Percentiles rank a stretch among this genome's conserved stretches.
phyloP scores from a whole-genome alignment of 2,329 filamentous ascomycete species.

The Alternaria metachromatica region DNA sequence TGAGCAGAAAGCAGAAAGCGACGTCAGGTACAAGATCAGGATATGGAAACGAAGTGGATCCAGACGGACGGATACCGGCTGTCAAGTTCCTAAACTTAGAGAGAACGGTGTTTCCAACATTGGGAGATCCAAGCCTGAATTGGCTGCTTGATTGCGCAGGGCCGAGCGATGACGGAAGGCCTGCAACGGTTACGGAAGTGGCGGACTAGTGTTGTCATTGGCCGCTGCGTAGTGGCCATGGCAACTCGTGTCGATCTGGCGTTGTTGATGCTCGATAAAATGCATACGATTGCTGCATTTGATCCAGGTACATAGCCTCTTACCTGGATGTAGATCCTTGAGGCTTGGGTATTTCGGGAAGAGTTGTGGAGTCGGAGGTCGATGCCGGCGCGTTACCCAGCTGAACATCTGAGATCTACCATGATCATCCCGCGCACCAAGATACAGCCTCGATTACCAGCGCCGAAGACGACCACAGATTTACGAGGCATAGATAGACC shows the following conservation, averaged over 20 bases:
- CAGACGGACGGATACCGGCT: conserved; percentile 7
- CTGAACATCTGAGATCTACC: background rate
- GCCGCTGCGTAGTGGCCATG: background rate
- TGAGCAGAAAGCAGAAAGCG: background rate
- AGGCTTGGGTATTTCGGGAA: background rate
- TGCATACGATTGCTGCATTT: background rate
- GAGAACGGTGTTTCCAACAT: conserved; percentile 1
- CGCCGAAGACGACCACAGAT: background rate
- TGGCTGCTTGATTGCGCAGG: conserved; percentile 7
- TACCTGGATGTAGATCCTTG: background rate
- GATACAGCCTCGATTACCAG: background rate
- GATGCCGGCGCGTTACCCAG: background rate
- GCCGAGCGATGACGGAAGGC: conserved; percentile 13
- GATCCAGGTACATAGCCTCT: background rate
- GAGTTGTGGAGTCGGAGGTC: background rate
- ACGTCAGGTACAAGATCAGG: conserved; percentile 1
- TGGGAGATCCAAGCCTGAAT: background rate
- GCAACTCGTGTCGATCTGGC: background rate
- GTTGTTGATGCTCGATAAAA: background rate
- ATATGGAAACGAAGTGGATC: background rate
- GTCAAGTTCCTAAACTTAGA: background rate
- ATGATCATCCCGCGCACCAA: background rate
- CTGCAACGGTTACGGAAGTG: conserved; percentile 14
- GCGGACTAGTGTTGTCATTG: conserved; percentile 10
- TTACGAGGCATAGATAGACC: background rate